Conservation (phyloP, 2,329 filamentous ascomycete genomes). For the Periconia macrospinosa region DNA sequence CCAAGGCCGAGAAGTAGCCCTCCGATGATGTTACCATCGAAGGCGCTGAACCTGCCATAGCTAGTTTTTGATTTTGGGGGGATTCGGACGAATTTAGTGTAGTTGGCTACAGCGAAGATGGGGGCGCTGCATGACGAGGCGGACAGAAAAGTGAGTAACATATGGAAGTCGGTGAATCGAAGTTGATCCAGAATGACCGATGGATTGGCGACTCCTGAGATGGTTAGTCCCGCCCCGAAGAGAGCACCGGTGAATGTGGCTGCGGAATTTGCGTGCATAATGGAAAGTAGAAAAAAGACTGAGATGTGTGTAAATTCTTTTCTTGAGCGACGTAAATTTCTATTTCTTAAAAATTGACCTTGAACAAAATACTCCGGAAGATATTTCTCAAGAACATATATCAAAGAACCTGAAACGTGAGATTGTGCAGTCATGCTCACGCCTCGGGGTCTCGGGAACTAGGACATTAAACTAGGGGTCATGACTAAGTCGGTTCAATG, state of each 20-base stretch:
- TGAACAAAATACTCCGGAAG: too few relatives aligned
- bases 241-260: neutral
- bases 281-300: too few relatives aligned
- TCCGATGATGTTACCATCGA: constrained; percentile 68
- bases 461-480: neutral
- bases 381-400: too few relatives aligned
- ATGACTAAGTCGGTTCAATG: neutral
- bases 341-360: too few relatives aligned
- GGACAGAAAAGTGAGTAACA: neutral
- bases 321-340: too few relatives aligned
- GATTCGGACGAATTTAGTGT: constrained; percentile 56
- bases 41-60: constrained; percentile 28
- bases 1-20: constrained; percentile 65
- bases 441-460: neutral
- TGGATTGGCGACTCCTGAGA: neutral
- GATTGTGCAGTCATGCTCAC: too few relatives aligned
- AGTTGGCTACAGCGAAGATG: constrained; percentile 49
- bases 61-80: constrained; percentile 44
- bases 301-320: too few relatives aligned
- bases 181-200: neutral
- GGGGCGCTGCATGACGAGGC: constrained; percentile 44
- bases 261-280: too few relatives aligned
- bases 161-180: neutral
- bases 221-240: neutral
- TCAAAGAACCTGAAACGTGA: too few relatives aligned